These are phyloP conservation scores for Monosporascus ibericus DNA, from an alignment of 2,329 filamentous ascomycete species.

Conservation along the genomic window DNA sequence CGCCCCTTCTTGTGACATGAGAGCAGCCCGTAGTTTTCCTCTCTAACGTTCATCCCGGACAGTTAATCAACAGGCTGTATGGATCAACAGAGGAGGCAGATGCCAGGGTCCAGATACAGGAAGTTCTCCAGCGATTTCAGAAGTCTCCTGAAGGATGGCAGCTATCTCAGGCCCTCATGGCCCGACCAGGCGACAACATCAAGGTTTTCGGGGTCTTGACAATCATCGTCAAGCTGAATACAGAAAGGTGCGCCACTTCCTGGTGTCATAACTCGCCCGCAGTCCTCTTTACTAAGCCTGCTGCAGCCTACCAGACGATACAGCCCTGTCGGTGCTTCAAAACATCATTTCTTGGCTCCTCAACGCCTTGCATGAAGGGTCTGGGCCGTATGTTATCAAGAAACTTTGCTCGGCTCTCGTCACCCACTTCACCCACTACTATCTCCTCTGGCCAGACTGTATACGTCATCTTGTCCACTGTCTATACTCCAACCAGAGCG, in stretches of 20 bases:
- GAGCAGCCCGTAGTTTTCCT: neutral
- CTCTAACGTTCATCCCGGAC: neutral
- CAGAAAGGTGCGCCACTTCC: conserved; percentile 58
- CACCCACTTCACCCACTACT: conserved; percentile 68
- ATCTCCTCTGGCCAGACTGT: conserved; percentile 59
- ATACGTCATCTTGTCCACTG: conserved; percentile 58
- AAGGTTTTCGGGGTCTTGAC: conserved; percentile 92
- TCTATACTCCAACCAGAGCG: conserved; percentile 37
- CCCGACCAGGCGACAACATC: conserved; percentile 63
- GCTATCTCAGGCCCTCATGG: conserved; percentile 70
- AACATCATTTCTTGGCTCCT: conserved; percentile 60
- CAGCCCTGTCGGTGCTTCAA: conserved; percentile 53
- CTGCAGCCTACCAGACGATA: conserved; percentile 46
- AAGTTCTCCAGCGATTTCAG: conserved; percentile 72
- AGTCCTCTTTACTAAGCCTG: conserved; percentile 19
- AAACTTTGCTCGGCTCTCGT: conserved; percentile 75
- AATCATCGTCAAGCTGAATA: conserved; percentile 89
- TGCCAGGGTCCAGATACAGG: conserved; percentile 52
- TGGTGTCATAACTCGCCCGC: neutral
- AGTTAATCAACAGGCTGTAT: conserved; percentile 49
- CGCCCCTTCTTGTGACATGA: too few relatives aligned
- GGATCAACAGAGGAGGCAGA: conserved; percentile 40
- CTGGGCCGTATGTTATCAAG: conserved; percentile 56
- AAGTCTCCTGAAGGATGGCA: conserved; percentile 78
- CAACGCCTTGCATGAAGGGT: conserved; percentile 42